These are phyloP conservation scores for Russula emetica DNA, from an alignment of 768 basidiomycete species.

Conservation along the genomic window DNA sequence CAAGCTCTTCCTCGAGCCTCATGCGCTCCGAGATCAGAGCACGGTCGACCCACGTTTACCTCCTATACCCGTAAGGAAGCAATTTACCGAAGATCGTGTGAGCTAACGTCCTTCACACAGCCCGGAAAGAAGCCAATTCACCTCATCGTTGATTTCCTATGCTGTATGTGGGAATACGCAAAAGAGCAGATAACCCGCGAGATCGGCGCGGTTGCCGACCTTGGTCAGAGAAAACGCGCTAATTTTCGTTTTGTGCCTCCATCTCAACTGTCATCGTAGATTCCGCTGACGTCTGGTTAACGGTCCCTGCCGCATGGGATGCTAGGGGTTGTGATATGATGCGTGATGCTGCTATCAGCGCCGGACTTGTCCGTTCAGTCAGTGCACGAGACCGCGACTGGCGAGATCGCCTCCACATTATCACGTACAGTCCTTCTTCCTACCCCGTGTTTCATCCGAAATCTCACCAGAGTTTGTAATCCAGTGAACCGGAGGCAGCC, in stretches of 20 bases:
- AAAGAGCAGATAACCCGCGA: constrained; percentile 83
- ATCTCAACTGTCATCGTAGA: constrained; percentile 41
- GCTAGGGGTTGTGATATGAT: constrained; percentile 80
- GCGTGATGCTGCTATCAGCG: constrained; percentile 77
- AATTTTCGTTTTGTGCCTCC: constrained; percentile 4
- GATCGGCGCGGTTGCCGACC: constrained; percentile 80
- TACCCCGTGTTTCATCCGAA: constrained; percentile 13
- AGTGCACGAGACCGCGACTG: constrained; percentile 67
- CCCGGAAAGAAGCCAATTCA: constrained; percentile 71
- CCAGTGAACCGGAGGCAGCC: constrained; percentile 74
- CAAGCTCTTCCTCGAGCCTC: constrained; percentile 83
- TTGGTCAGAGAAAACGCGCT: constrained; percentile 48
- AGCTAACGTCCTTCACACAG: constrained; percentile 36
- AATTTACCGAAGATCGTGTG: constrained; percentile 7
- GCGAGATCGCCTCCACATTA: constrained; percentile 79
- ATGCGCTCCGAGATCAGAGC: constrained; percentile 67
- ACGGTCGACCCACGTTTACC: constrained; percentile 75
- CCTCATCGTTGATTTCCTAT: constrained; percentile 79
- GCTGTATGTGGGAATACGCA: constrained; percentile 82
- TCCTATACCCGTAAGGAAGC: constrained; percentile 59
- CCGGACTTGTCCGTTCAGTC: constrained; percentile 71
- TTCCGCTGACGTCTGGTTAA: constrained; percentile 78
- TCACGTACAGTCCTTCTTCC: constrained; percentile 47
- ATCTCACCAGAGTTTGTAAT: not conserved
- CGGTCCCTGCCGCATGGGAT: constrained; percentile 90